Evolutionary conservation across 2,329 filamentous ascomycete genomes (phyloP), one percentile per base, ranked within the genome.

Genomic region (Fusarium napiforme): DNA sequence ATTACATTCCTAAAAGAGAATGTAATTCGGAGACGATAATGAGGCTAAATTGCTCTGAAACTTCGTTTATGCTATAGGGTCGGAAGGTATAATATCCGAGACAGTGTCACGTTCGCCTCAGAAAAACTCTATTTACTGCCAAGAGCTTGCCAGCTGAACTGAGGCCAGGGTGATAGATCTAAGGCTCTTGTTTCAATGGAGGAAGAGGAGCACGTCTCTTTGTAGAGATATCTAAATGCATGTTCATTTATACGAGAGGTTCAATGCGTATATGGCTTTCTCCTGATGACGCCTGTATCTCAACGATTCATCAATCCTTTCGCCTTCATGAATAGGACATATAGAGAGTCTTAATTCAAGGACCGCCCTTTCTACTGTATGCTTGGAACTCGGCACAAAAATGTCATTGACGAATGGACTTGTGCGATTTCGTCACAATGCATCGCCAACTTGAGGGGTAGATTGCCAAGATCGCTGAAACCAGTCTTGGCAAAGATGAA

Each of bases 11-110:
- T 1, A 26, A 28, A 26, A 16, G 11, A 28, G 18, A 26, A 15
- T 26, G 0, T 2, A 37, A 12, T 6, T 37, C 2, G 18, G 3
- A 53, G 7, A 37, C 9, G 4, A 16, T 6, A 26, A 4, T 6
- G 4, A 53, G 50, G 7, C 23, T 28, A 26, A 53, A 21, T 21
- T 21, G 9, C 8, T 19, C 12, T 52, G 9, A 53, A 53, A 53
- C 23, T 12, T 1, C 23, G 6, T 6, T 9, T 18, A 26, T 53
- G 14, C 14, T 37, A 28, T 53, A 28, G 50, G 50, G 0, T 37
- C 14, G 14, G 34, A 9, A 9, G 18, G 5, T 11, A 37, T 9
- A 21, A 37, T 2, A 18, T 53, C 50, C 19, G 23, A 53, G 50
- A 37, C 18, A 0, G 23, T 16, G 14, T 53, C 19, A 53, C 4